Conservation (phyloP, 1,284 basidiomycete genomes). For the Cryptococcus sp. region DNA sequence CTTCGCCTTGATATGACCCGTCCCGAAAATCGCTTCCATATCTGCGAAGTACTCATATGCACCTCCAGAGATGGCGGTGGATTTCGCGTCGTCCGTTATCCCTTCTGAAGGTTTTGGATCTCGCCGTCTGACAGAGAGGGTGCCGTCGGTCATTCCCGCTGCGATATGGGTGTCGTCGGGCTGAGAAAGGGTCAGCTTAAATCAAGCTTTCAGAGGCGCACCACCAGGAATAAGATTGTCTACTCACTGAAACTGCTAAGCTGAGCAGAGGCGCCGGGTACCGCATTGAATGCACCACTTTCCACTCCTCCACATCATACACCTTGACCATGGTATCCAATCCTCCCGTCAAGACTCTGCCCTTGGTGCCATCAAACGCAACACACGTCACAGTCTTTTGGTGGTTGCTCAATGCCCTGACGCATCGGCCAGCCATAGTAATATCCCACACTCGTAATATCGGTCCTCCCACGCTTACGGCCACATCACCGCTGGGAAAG, state of each 20-base stretch:
- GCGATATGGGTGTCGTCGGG: conserved; percentile 96
- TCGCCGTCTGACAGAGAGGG: conserved; percentile 81
- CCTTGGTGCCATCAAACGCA: conserved; percentile 68
- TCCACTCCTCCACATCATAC: conserved; percentile 91
- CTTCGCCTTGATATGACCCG: conserved; percentile 62
- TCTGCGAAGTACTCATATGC: conserved; percentile 70
- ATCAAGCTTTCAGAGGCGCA: not conserved
- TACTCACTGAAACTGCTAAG: conserved; percentile 80
- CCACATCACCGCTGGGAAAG: conserved; percentile 86
- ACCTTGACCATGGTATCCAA: conserved; percentile 99
- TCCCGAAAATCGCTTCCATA: conserved; percentile 64
- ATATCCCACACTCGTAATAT: conserved; percentile 96
- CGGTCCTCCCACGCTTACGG: conserved; percentile 84
- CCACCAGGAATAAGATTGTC: not conserved
- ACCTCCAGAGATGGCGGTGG: conserved; percentile 61
- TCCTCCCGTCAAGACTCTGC: conserved; percentile 80
- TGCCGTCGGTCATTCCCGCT: conserved; percentile 95
- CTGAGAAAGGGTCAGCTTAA: conserved; percentile 51
- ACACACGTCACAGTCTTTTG: conserved; percentile 96
- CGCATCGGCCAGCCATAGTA: conserved; percentile 84
- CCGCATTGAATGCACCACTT: conserved; percentile 97
- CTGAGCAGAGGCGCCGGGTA: conserved; percentile 92
- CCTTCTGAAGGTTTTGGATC: conserved; percentile 71
- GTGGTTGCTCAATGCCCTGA: conserved; percentile 89
- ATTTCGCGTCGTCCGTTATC: conserved; percentile 55